Evolutionary conservation across 192 early-diverging fungal species (phyloP), one percentile per base, ranked within the genome.

Genomic region (Allomyces javanicus): DNA sequence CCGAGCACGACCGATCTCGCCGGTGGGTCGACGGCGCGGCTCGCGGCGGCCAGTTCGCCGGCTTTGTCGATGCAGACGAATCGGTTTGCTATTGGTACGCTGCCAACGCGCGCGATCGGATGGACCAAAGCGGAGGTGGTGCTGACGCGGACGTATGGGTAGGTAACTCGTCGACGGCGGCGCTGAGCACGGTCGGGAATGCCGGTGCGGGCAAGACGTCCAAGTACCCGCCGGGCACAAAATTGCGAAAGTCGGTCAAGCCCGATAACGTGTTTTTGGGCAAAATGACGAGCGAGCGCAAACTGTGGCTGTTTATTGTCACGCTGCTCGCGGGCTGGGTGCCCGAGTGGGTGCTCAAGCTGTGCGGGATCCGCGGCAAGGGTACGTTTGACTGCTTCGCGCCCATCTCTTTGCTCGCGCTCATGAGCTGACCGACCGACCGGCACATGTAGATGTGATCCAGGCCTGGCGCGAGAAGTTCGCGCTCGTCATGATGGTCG

Each of bases 391-490:
- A n/a, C n/a, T n/a, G n/a, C n/a, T n/a, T n/a, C n/a, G n/a, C n/a
- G n/a, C n/a, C 33, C 33, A 9, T n/a, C 33, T 40, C 33, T 40
- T 40, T 9, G 33, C 33, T 0, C 33, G n/a, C 7, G 33, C 33
- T 9, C 33, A 40, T 40, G 33, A 40, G 9, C 33, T 40, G 33
- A 40, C 33, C 33, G 33, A 40, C 9, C 7, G 33, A 40, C 33
- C 33, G 33, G 33, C 33, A 7, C 3, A 9, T 9, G 7, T 58
- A 58, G 50, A 58, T 9, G 50, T 58, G 50, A 58, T 58, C 44
- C 17, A 62, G 14, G 65, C 65, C 33, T 66, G 24, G 24, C 26
- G 65, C 9, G 65, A 66, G 23, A 66, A 66, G 12, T n/a, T 66
- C 44, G 43, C 65, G 19, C 65, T 66, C 3, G 12, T 14, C 61